Base-by-base conservation (phyloP, 345 rosid genomes). In the Eucalyptus pauciflora region DNA sequence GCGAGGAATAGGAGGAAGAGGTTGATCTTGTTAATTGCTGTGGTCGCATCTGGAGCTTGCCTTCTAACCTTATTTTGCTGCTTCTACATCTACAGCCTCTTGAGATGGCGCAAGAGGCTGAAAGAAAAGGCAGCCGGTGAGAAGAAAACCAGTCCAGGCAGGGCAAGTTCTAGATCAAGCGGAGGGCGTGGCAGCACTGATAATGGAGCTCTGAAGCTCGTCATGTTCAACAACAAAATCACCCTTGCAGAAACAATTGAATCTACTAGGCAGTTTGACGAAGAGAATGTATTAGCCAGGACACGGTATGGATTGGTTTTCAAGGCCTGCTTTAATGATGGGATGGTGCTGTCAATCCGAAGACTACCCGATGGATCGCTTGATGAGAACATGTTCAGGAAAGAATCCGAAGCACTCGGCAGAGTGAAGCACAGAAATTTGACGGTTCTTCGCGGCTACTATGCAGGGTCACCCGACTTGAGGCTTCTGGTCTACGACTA, bases 211-310 rank as follows among this genome's bases (percentile, higher is more conserved):
- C 99, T 97, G 20, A 98, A 96, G 92, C 96, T 98, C 27, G 96
- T 97, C 17, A 96, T 98, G 99, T 98, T 98, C 90, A 98, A 95
- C 87, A 95, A 95, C 95, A 98, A 95, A 92, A 95, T 96, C 90
- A 96, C 98, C 46, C 88, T 95, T 2, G 97, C 97, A 16, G 99
- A 98, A 87, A 97, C 99, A 22, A 86, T 94, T 5, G 99, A 96
- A 93, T 98, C 99, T 58, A 95, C 99, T 1, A 90, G 99, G 52
- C 96, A 96, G 80, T 97, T 97, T 20, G 99, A 97, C 18, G 99
- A 97, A 91, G 99, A 97, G 81, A 97, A 96, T 86, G 99, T 97
- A 89, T 94, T 97, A 48, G 95, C 96, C 93, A 93, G 99, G 94
- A 94, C 95, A 22, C 89, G 94, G 20, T 94, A 93, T 16, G 99